These are phyloP conservation scores for Ilex aquifolium DNA, from an alignment of 257 asterid species.

Conservation along the genomic window DNA sequence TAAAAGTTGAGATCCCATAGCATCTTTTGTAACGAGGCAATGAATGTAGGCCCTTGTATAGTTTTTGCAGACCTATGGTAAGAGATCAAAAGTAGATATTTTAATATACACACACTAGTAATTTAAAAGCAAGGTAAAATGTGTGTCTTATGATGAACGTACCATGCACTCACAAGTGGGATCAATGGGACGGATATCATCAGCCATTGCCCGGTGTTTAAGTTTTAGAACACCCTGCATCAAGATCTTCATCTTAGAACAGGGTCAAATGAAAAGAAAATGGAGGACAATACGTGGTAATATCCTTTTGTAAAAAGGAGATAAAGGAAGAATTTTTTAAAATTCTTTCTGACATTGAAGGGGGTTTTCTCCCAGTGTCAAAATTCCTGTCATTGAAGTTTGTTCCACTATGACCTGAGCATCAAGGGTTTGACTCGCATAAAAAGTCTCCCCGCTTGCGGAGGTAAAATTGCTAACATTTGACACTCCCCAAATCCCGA, in stretches of 20 bases:
- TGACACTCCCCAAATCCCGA: too few species aligned
- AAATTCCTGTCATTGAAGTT: too few species aligned
- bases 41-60: slow-evolving; percentile 92
- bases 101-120: neutral
- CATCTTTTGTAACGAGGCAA: slow-evolving; percentile 92
- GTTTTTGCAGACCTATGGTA: slow-evolving; percentile 72
- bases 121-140: slow-evolving; percentile 5
- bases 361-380: too few species aligned
- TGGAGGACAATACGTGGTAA: too few species aligned
- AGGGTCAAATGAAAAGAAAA: too few species aligned
- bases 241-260: neutral
- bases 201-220: slow-evolving; percentile 75
- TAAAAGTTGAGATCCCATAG: slow-evolving; percentile 95
- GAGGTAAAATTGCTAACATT: too few species aligned
- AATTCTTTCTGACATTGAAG: too few species aligned
- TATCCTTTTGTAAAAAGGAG: too few species aligned
- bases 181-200: slow-evolving; percentile 79
- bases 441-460: too few species aligned
- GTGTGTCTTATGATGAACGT: slow-evolving; percentile 13
- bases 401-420: too few species aligned
- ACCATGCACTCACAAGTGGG: slow-evolving; percentile 86
- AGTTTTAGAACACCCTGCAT: slow-evolving; percentile 89
- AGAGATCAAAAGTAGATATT: slow-evolving; percentile 8
- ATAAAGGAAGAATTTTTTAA: too few species aligned
- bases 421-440: too few species aligned